These are phyloP conservation scores for Fraxinus dipetala DNA, from an alignment of 305 asterid genomes.

Conservation along the genomic window DNA sequence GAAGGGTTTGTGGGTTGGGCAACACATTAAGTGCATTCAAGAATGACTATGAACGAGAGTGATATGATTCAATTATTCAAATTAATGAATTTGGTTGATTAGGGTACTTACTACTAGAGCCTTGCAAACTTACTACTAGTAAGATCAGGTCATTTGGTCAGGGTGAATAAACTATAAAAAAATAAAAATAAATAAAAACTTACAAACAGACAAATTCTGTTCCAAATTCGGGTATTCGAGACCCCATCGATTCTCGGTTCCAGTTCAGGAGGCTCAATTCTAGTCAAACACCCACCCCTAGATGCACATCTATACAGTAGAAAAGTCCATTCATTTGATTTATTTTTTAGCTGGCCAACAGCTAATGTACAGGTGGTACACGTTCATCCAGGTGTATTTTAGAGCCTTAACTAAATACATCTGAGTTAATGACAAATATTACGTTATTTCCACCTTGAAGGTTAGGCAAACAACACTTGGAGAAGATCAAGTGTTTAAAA, in stretches of 20 bases:
- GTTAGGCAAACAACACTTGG: constrained; percentile 1
- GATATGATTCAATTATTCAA: background rate
- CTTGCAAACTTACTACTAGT: background rate
- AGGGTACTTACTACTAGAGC: background rate
- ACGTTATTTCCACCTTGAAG: constrained; percentile 6
- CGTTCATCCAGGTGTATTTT: background rate
- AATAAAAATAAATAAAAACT: background rate
- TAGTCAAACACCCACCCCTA: background rate
- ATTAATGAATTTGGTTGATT: background rate
- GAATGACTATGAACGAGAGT: background rate
- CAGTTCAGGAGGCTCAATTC: background rate
- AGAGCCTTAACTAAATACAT: background rate
- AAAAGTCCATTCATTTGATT: background rate
- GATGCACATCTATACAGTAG: background rate
- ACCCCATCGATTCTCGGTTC: background rate
- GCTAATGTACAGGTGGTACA: constrained; percentile 8
- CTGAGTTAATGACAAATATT: constrained; percentile 6
- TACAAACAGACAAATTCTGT: background rate
- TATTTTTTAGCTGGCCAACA: constrained; percentile 7
- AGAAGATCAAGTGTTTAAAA: constrained; percentile 14
- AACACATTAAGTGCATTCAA: background rate
- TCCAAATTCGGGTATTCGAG: background rate
- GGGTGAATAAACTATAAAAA: background rate
- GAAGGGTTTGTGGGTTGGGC: background rate
- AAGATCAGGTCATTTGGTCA: background rate